Percentiles rank a stretch among this genome's conserved stretches.
These are phyloP conservation scores for Heterobasidion annosum DNA, from an alignment of 1,284 basidiomycete genomes.

Conservation along the genomic window DNA sequence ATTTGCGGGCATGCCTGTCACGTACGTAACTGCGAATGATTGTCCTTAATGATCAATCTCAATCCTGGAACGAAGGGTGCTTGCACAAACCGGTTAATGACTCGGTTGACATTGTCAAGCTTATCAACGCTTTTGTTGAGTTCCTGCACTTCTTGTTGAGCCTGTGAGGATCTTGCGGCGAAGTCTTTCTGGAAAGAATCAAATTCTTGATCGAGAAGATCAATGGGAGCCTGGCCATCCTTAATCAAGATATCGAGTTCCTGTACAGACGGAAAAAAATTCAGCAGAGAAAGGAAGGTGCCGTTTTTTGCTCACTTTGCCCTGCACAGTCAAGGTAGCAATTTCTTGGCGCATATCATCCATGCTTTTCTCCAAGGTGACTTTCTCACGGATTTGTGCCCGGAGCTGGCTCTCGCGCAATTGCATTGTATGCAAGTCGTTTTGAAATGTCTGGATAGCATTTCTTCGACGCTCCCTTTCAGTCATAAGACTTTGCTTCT, in stretches of 20 bases:
- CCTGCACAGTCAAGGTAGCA: conserved; percentile 15
- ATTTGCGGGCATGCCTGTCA: conserved; percentile 53
- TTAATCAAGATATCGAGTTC: conserved; percentile 56
- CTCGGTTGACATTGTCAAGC: conserved; percentile 50
- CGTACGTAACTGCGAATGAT: conserved; percentile 54
- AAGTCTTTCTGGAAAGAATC: conserved; percentile 45
- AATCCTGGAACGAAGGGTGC: not conserved
- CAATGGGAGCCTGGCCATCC: conserved; percentile 61
- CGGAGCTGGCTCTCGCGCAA: conserved; percentile 54
- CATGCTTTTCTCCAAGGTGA: conserved; percentile 51
- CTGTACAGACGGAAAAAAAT: conserved; percentile 26
- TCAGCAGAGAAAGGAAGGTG: not conserved
- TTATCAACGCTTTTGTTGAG: conserved; percentile 59
- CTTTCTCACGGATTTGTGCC: conserved; percentile 56
- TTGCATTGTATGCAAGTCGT: conserved; percentile 52
- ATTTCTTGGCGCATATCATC: conserved; percentile 57
- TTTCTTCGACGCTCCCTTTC: conserved; percentile 65
- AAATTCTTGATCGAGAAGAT: conserved; percentile 55
- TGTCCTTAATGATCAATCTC: not conserved
- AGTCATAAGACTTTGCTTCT: conserved; percentile 45
- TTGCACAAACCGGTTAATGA: conserved; percentile 48
- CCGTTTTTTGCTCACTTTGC: conserved; percentile 16
- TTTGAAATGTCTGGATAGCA: conserved; percentile 45
- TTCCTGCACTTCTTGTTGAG: conserved; percentile 51
- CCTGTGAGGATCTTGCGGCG: conserved; percentile 38